Evolutionary conservation across 1,139 yeast genomes (phyloP).

Genomic region (Pichia sp.): DNA sequence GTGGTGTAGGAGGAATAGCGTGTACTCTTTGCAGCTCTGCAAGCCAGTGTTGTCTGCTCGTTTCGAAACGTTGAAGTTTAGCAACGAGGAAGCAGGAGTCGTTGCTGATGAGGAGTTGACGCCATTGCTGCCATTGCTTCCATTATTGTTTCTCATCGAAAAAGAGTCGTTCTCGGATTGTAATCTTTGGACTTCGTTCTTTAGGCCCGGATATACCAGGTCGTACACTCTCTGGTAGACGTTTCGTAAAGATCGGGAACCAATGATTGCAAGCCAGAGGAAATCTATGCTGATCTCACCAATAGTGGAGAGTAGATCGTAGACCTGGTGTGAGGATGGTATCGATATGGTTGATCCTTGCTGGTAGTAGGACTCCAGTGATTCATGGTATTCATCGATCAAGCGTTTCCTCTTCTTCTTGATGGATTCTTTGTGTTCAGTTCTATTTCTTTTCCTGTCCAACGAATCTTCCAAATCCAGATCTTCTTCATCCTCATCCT

Average conservation of each 20-base stretch:
- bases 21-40: slow-evolving; percentile 76
- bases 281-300: slow-evolving; percentile 70
- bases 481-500: slow-evolving; percentile 36
- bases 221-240: slow-evolving; percentile 76
- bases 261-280: slow-evolving; percentile 86
- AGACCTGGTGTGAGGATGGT: slow-evolving; percentile 74
- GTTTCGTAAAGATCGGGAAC: slow-evolving; percentile 76
- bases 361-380: slow-evolving; percentile 65
- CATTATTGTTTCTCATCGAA: slow-evolving; percentile 3
- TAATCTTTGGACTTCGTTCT: slow-evolving; percentile 80
- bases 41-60: slow-evolving; percentile 65
- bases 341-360: slow-evolving; percentile 79
- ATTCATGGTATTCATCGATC: slow-evolving; percentile 46
- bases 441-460: slow-evolving; percentile 23
- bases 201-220: slow-evolving; percentile 64
- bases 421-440: slow-evolving; percentile 22
- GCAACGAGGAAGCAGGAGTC: too few species aligned
- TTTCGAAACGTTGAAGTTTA: slow-evolving; percentile 35
- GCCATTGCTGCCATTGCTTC: not conserved
- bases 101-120: not conserved
- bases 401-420: slow-evolving; percentile 40
- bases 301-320: slow-evolving; percentile 71
- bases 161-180: slow-evolving; percentile 24
- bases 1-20: slow-evolving; percentile 80
- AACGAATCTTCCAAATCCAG: slow-evolving; percentile 33